Evolutionary conservation across 257 asterid genomes (phyloP).

Genomic region (Salvia miltiorrhiza): DNA sequence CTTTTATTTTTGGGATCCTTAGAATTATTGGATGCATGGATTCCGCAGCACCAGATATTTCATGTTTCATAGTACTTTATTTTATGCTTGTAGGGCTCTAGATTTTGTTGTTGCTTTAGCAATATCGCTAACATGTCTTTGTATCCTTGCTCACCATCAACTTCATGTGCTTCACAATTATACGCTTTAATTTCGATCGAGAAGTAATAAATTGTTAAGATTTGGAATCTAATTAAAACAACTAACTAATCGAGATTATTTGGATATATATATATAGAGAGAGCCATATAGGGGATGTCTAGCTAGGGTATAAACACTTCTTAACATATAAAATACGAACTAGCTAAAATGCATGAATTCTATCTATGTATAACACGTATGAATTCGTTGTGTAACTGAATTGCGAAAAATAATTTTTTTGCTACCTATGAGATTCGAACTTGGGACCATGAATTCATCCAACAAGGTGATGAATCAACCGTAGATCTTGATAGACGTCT

Average conservation of each 20-base stretch:
- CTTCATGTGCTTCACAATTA: neutral
- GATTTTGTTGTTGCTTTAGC: neutral
- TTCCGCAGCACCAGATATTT: slow-evolving; percentile 7
- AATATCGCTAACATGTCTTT: neutral
- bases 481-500: too few species aligned
- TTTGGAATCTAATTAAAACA: neutral
- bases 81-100: neutral
- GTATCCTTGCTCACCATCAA: neutral
- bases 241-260: neutral
- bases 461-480: too few species aligned
- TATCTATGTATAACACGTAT: too few species aligned
- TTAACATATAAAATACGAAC: too few species aligned
- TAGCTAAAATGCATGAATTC: too few species aligned
- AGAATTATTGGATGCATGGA: neutral
- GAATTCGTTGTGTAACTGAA: too few species aligned
- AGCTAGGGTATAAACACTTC: too few species aligned
- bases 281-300: too few species aligned
- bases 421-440: too few species aligned
- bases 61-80: neutral
- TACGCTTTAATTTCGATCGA: neutral
- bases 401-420: too few species aligned
- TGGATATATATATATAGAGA: too few species aligned
- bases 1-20: slow-evolving; percentile 28
- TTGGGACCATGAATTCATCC: too few species aligned
- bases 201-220: neutral